Evolutionary conservation across 768 basidiomycete species (phyloP), one percentile per base, ranked within the genome.

Genomic region (Phaeotremella fagi): DNA sequence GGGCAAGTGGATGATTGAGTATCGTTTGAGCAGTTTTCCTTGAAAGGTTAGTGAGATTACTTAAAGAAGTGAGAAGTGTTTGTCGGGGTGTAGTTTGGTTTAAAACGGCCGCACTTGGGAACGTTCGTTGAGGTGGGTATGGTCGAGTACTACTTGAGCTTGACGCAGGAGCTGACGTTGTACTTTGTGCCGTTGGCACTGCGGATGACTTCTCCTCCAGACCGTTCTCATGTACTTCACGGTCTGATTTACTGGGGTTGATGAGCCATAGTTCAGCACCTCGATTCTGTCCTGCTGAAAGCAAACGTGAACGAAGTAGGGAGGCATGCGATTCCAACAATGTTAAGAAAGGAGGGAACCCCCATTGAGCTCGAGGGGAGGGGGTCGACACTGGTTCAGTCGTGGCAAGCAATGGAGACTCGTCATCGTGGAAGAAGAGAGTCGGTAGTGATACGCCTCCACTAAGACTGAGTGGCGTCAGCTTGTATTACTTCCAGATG

Each of bases 361-460:
- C 90, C 90, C 86, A 91, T 35, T 68, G 59, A 6, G 61, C 43
- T 22, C 61, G 59, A 38, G 62, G 59, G n/a, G 41, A 46, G 6
- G 58, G 56, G 11, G 61, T 31, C 4, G 62, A 23, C 4, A 48
- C 43, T 4, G 50, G 48, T 1, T 37, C 41, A 4, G 63, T 51
- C 20, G 66, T 48, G n/a, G n/a, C n/a, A 20, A 71, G 62, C 25
- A 71, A 53, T 4, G 82, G 82, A 0, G 90, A 92, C 73, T 97
- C 92, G 63, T 98, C 92, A 69, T 98, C 95, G 73, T 98, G 95
- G 74, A 98, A 98, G 74, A 91, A 83, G 2, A 99, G 81, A 0
- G 87, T 89, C 0, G 91, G 89, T 0, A 95, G 80, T 1, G 90
- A 70, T 11, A 74, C 44, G n/a, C 73, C 73, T n/a, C 71, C 73